Conservation (phyloP, 306 rosid genomes). For the Quercus ilex region DNA sequence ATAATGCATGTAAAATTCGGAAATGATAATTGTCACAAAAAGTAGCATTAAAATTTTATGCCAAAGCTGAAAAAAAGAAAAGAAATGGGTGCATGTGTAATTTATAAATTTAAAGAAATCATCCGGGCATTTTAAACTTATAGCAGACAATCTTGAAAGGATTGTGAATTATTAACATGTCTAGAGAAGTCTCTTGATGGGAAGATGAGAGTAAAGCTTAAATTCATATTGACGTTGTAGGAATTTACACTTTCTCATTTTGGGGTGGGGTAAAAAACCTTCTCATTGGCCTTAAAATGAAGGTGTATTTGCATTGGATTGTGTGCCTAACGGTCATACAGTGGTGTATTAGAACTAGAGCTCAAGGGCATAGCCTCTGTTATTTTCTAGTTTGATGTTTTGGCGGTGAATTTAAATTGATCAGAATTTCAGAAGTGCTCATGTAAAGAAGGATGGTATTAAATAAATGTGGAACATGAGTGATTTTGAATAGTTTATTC, state of each 20-base stretch:
- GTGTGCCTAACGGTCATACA: not conserved
- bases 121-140: not conserved
- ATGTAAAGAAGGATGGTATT: not conserved
- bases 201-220: not conserved
- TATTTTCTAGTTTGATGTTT: not conserved
- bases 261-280: not conserved
- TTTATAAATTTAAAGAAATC: not conserved
- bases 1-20: not conserved
- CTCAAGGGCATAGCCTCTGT: not conserved
- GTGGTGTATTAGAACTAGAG: not conserved
- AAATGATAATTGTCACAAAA: no score
- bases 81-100: not conserved
- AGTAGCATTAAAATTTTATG: not conserved
- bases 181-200: not conserved
- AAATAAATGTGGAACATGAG: not conserved
- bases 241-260: not conserved
- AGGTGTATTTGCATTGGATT: not conserved
- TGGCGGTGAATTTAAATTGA: not conserved
- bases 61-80: not conserved
- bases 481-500: not conserved
- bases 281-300: not conserved
- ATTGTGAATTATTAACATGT: not conserved
- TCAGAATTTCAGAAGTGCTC: not conserved
- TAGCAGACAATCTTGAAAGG: not conserved
- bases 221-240: not conserved